These are phyloP conservation scores for Saksenaea vasiformis DNA, from an alignment of 371 early-diverging fungal genomes.

Conservation along the genomic window DNA sequence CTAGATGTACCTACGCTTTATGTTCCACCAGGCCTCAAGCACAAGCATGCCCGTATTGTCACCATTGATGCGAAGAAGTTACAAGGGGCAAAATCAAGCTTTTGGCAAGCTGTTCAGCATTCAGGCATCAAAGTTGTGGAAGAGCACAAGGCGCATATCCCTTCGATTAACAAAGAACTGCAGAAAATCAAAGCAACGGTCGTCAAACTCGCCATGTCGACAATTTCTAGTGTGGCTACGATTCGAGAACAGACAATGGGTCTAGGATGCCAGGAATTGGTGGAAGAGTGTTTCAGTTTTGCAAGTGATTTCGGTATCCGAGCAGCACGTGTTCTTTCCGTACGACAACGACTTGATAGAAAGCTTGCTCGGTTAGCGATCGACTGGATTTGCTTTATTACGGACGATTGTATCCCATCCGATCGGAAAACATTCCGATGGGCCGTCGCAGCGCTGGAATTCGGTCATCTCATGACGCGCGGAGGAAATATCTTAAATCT, in stretches of 20 bases:
- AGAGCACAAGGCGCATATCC: conserved; percentile 63
- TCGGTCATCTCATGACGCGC: conserved; percentile 79
- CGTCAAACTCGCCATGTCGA: conserved; percentile 59
- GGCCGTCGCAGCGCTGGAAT: conserved; percentile 86
- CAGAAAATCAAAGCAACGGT: conserved; percentile 65
- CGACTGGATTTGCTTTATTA: conserved; percentile 86
- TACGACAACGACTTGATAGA: conserved; percentile 55
- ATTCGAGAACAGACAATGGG: conserved; percentile 59
- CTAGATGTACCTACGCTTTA: conserved; percentile 43
- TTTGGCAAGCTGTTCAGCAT: conserved; percentile 52
- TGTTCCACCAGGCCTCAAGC: conserved; percentile 60
- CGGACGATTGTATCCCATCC: conserved; percentile 75
- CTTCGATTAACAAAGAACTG: conserved; percentile 58
- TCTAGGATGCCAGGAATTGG: conserved; percentile 68
- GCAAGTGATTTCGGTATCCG: conserved; percentile 78
- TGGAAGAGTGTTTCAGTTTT: conserved; percentile 86
- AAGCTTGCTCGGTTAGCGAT: conserved; percentile 73
- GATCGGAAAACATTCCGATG: conserved; percentile 87
- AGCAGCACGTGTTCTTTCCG: conserved; percentile 66
- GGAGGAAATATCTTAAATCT: conserved; percentile 72
- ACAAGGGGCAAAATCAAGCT: conserved; percentile 47
- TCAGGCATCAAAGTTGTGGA: conserved; percentile 53
- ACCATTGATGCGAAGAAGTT: conserved; percentile 56
- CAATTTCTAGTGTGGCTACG: conserved; percentile 55
- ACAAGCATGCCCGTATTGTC: conserved; percentile 69